Base-by-base conservation (phyloP, 768 basidiomycete species). In the Tephrocybe rancida region DNA sequence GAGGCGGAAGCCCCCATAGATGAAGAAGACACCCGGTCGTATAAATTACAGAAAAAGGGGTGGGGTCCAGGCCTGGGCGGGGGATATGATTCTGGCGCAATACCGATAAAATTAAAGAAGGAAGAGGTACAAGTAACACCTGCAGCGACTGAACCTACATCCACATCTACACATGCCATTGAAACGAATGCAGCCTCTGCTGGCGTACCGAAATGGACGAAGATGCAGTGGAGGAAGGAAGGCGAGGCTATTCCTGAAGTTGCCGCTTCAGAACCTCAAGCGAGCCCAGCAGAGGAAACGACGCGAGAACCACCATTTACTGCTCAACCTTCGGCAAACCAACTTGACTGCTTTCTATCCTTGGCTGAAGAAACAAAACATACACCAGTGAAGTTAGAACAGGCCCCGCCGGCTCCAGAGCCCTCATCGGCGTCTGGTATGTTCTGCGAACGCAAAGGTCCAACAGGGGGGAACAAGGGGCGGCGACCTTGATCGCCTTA, bases 51-150 rank as follows among this genome's bases (percentile, higher is more conserved):
- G 56, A 86, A 83, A 74, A 87, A 84, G 72, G 84, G 77, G 0
- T 65, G 81, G 39, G 70, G 67, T 1, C 68, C 75, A 0, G 90
- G 87, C 6, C 73, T 91, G 11, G 91, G 88, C 10, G 87, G 92
- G 60, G 81, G 90, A 25, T 95, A 90, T 59, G 93, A 96, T 66
- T 89, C 89, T 3, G 87, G 84, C 1, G 62, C 83, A 19, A 83
- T 92, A 44, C 72, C 82, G 26, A 80, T 90, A 61, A 85, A 85
- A 64, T 58, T 82, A 27, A 88, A 85, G 70, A 84, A 81, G 72
- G 79, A 82, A 60, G 73, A 74, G 48, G 57, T 59, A 1, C 58
- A 56, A 32, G 62, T 59, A 10, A 35, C 47, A n/a, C 30, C 61
- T 18, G 24, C 54, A 14, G 16, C 41, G 10, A 21, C 54, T 11